A percentile compares a stretch with the other conserved stretches of the same genome.
phyloP scores from a whole-genome alignment of 495 filamentous ascomycete species.

The Parathielavia hyrcaniae region DNA sequence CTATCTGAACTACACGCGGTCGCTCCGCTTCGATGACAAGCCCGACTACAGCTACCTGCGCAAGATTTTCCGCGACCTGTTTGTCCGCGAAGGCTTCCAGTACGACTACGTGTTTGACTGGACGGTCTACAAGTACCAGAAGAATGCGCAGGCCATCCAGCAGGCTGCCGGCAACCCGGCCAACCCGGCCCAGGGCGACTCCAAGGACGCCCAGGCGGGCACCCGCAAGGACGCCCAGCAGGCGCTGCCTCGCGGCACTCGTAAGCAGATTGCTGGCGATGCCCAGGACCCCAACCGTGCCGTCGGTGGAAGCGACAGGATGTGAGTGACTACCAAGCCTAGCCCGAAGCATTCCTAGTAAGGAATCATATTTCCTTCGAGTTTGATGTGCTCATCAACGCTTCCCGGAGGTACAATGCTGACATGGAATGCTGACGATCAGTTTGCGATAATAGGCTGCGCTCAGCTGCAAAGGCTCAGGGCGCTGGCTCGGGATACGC shows the following conservation, averaged over 20 bases:
- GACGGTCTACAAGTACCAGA: constrained; percentile 99
- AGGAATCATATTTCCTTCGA: constrained; percentile 81
- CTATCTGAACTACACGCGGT: constrained; percentile 98
- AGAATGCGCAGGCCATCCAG: constrained; percentile 69
- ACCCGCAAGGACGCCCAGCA: constrained; percentile 54
- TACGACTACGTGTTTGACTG: constrained; percentile 99
- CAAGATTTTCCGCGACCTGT: constrained; percentile 99
- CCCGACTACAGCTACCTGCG: constrained; percentile 99
- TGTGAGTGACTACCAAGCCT: constrained; percentile 79
- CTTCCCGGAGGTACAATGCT: constrained; percentile 67
- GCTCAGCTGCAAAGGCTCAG: constrained; percentile 84
- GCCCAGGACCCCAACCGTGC: constrained; percentile 80
- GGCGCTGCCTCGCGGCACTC: constrained; percentile 65
- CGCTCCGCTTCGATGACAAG: constrained; percentile 98
- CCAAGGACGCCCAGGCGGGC: constrained; percentile 45
- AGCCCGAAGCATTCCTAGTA: constrained; percentile 78
- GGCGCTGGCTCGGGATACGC: constrained; percentile 57
- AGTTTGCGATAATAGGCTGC: constrained; percentile 91
- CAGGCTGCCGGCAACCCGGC: constrained; percentile 46
- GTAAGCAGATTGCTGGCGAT: constrained; percentile 76
- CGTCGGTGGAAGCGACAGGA: constrained; percentile 91
- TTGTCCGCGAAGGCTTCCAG: constrained; percentile 98
- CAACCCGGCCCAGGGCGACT: constrained; percentile 48
- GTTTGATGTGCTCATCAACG: constrained; percentile 77
- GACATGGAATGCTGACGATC: constrained; percentile 71